phyloP scores from a whole-genome alignment of 257 asterid genomes.

The Solanum pinnatisectum region DNA sequence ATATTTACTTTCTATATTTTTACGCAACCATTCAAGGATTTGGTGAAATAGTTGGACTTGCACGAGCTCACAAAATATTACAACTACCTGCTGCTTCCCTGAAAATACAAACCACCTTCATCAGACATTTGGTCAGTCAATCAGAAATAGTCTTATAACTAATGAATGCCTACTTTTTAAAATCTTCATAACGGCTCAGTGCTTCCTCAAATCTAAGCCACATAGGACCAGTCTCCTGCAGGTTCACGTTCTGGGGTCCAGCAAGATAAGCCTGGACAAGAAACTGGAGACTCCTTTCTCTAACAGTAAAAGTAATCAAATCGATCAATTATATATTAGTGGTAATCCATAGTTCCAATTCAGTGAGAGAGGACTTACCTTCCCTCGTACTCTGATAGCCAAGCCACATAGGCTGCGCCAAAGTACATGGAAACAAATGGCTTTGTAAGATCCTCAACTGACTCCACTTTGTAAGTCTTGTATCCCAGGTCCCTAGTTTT shows the following conservation, averaged over 20 bases:
- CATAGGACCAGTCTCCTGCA: constrained; percentile 52
- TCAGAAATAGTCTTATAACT: not conserved
- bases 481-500: constrained; percentile 56
- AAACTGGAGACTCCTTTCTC: constrained; percentile 70
- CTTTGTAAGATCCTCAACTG: constrained; percentile 80
- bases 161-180: constrained; percentile 30
- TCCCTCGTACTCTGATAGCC: constrained; percentile 89
- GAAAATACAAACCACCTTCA: not conserved
- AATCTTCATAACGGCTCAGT: constrained; percentile 37
- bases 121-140: not conserved
- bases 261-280: constrained; percentile 75
- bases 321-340: not conserved
- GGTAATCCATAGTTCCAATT: not conserved
- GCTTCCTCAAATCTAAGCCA: constrained; percentile 66
- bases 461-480: constrained; percentile 54
- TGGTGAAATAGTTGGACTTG: not conserved
- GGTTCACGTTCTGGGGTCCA: constrained; percentile 83
- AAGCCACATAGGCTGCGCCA: constrained; percentile 85
- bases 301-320: constrained; percentile 2
- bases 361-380: constrained; percentile 24
- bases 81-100: constrained; percentile 48
- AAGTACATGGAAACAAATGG: constrained; percentile 92
- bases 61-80: constrained; percentile 46
- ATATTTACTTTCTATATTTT: not conserved
- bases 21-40: not conserved